Conservation (phyloP, 2,329 filamentous ascomycete genomes). For the Dendrostoma leiphaemia region DNA sequence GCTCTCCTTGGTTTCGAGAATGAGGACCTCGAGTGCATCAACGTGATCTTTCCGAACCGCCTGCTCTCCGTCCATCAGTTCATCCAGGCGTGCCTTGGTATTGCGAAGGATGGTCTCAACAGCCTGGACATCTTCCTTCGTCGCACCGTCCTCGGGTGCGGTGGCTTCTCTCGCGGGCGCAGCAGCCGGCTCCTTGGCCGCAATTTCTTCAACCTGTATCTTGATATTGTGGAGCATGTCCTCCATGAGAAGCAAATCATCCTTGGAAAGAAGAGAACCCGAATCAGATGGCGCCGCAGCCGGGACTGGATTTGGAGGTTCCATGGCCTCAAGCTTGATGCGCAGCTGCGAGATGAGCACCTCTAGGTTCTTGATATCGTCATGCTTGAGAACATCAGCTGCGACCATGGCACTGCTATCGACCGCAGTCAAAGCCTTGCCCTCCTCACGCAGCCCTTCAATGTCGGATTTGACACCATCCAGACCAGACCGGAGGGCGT, state of each 20-base stretch:
- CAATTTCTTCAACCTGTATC: conserved; percentile 33
- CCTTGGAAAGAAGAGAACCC: conserved; percentile 39
- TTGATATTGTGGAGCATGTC: conserved; percentile 48
- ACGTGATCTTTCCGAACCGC: conserved; percentile 65
- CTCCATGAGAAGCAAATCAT: conserved; percentile 56
- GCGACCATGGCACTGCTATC: conserved; percentile 51
- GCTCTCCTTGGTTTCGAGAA: conserved; percentile 70
- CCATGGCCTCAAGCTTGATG: conserved; percentile 79
- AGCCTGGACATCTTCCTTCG: conserved; percentile 82
- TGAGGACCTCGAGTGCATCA: conserved; percentile 61
- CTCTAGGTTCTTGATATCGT: conserved; percentile 85
- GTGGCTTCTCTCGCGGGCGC: conserved; percentile 24
- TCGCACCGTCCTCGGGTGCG: conserved; percentile 48
- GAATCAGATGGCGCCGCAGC: conserved; percentile 32
- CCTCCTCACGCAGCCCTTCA: conserved; percentile 66
- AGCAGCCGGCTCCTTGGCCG: conserved; percentile 24
- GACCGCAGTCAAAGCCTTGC: conserved; percentile 49
- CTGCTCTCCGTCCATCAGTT: conserved; percentile 70
- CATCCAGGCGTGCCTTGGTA: conserved; percentile 84
- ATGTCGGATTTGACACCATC: conserved; percentile 75
- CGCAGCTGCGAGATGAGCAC: conserved; percentile 77
- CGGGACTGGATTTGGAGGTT: conserved; percentile 44
- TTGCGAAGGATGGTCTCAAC: conserved; percentile 90
- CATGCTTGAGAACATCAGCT: conserved; percentile 56
- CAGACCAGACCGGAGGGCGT: conserved; percentile 81